These are phyloP conservation scores for Lentinula novae-zelandiae DNA, from an alignment of 1,284 basidiomycete genomes.

Conservation along the genomic window DNA sequence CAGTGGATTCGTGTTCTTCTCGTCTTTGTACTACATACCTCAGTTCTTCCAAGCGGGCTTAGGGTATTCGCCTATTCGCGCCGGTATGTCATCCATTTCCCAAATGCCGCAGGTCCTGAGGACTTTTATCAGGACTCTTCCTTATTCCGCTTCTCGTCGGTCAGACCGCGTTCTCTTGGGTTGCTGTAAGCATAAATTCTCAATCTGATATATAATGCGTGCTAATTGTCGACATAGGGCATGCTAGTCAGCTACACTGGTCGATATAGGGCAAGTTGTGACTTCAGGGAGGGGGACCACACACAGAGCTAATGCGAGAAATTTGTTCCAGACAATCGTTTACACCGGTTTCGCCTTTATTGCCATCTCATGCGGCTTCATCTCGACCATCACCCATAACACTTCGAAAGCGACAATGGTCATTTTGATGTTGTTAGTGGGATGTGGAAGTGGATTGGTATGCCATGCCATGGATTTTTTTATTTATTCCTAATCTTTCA, in stretches of 20 bases:
- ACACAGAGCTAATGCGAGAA: neutral
- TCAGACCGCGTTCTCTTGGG: constrained; percentile 54
- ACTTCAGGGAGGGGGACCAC: neutral
- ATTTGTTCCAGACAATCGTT: constrained; percentile 45
- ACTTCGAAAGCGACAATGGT: constrained; percentile 52
- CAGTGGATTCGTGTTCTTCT: constrained; percentile 60
- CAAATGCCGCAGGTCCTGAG: no score
- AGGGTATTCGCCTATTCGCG: constrained; percentile 56
- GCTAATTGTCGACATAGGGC: constrained; percentile 35
- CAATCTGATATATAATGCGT: neutral
- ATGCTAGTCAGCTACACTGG: constrained; percentile 63
- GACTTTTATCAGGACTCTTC: constrained; percentile 45
- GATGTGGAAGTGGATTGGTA: constrained; percentile 64
- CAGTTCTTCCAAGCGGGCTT: constrained; percentile 74
- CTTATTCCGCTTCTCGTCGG: constrained; percentile 65
- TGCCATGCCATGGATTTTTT: constrained; percentile 9
- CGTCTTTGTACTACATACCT: constrained; percentile 62
- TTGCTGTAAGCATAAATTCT: constrained; percentile 35
- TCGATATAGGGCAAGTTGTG: constrained; percentile 48
- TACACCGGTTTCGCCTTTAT: constrained; percentile 63
- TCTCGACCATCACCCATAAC: constrained; percentile 53
- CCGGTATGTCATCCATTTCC: constrained; percentile 13
- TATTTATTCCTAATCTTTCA: neutral
- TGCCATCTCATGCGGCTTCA: constrained; percentile 65
- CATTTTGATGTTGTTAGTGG: constrained; percentile 65